phyloP scores from a whole-genome alignment of 441 rosid genomes.

The Syzygium malaccense region DNA sequence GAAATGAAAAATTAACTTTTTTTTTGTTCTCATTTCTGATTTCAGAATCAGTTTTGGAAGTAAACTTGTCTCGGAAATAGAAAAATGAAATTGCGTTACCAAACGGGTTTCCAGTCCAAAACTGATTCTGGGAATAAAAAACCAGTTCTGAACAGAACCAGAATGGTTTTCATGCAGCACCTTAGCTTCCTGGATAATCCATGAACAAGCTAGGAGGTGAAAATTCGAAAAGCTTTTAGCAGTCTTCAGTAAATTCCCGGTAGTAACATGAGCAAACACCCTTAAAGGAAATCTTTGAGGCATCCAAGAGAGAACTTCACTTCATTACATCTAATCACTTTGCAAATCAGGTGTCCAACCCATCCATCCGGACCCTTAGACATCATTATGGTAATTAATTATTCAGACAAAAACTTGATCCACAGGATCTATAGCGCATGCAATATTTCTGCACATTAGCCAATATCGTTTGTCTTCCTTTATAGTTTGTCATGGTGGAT shows the following conservation, averaged over 20 bases:
- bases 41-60: no score
- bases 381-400: not conserved
- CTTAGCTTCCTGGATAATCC: not conserved
- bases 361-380: accelerated
- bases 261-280: not conserved
- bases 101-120: no score
- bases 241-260: not conserved
- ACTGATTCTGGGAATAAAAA: no score
- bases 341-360: not conserved
- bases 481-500: not conserved
- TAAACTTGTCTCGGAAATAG: no score
- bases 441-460: not conserved
- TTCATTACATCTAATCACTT: not conserved
- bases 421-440: not conserved
- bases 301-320: not conserved
- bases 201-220: not conserved
- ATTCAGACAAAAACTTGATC: not conserved
- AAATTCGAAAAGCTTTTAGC: not conserved
- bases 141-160: no score
- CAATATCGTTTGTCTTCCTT: no score
- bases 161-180: no score
- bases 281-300: not conserved
- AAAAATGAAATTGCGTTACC: no score
- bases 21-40: no score
- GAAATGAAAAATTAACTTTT: no score